These are phyloP conservation scores for Claviceps humidiphila DNA, from an alignment of 2,329 filamentous ascomycete species.

Conservation along the genomic window DNA sequence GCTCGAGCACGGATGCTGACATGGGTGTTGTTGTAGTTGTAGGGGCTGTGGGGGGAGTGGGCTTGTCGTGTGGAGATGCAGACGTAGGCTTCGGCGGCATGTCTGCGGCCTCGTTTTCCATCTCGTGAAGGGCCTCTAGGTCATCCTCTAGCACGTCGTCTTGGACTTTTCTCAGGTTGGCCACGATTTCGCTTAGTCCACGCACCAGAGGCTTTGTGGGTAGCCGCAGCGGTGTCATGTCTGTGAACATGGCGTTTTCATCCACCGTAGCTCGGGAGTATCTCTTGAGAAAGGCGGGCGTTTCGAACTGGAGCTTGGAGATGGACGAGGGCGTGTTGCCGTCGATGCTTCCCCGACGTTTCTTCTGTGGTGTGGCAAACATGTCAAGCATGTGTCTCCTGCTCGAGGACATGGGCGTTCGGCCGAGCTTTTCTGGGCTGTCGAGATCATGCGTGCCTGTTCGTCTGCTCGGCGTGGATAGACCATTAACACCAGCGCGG, in stretches of 20 bases:
- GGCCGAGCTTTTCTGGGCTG: conserved; percentile 21
- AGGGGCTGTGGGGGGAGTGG: conserved; percentile 11
- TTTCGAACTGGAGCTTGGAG: conserved; percentile 48
- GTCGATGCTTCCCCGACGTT: conserved; percentile 25
- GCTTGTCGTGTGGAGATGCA: conserved; percentile 15
- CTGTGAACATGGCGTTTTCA: conserved; percentile 40
- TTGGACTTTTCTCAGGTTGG: conserved; percentile 54
- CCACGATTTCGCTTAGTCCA: conserved; percentile 62
- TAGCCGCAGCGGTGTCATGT: conserved; percentile 35
- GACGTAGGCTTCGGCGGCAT: conserved; percentile 11
- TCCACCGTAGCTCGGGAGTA: conserved; percentile 36
- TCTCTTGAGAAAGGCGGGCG: conserved; percentile 55
- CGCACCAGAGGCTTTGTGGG: conserved; percentile 51
- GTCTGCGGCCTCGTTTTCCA: conserved; percentile 39
- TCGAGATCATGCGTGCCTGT: conserved; percentile 17
- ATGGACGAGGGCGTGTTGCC: conserved; percentile 35
- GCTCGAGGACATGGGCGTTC: conserved; percentile 41
- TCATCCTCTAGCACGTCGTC: conserved; percentile 61
- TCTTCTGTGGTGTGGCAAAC: conserved; percentile 53
- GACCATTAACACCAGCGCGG: conserved; percentile 15
- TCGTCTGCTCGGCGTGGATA: conserved; percentile 33
- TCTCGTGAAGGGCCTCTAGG: conserved; percentile 57
- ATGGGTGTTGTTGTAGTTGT: background rate
- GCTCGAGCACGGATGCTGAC: conserved; percentile 11
- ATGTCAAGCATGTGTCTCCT: conserved; percentile 49